Evolutionary conservation across 2,329 filamentous ascomycete species (phyloP).

Genomic region (Penicillium sp.): DNA sequence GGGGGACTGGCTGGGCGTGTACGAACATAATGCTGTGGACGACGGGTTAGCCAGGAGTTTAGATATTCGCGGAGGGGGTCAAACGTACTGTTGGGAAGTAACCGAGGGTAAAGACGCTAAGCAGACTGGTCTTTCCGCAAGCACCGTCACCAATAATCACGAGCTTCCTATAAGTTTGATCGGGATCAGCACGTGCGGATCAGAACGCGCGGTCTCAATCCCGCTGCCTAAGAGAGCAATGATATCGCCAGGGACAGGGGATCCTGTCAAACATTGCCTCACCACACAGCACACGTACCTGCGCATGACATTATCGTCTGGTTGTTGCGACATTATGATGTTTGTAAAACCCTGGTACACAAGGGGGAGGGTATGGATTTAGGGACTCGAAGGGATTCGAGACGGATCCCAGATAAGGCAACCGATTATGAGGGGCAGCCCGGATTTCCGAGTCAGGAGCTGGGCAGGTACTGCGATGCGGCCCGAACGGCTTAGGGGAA

Average conservation of each 20-base stretch:
- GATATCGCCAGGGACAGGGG: conserved; percentile 5
- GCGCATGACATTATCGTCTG: conserved; percentile 47
- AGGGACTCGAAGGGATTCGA: conserved; percentile 10
- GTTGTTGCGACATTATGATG: conserved; percentile 41
- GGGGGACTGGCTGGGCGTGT: not conserved
- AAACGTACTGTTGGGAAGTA: conserved; percentile 92
- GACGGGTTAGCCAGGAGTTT: conserved; percentile 24
- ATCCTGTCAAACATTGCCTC: not conserved
- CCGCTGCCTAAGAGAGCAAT: not conserved
- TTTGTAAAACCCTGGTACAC: conserved; percentile 6
- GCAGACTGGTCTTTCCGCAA: conserved; percentile 94
- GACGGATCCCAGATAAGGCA: conserved; percentile 5
- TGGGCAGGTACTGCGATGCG: conserved; percentile 10
- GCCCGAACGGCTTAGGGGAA: conserved; percentile 16
- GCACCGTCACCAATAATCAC: conserved; percentile 97
- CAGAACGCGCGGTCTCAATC: not conserved
- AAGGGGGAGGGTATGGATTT: conserved; percentile 12
- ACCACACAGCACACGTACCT: conserved; percentile 54
- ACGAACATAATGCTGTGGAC: conserved; percentile 48
- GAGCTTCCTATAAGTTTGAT: conserved; percentile 67
- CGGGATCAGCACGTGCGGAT: conserved; percentile 19
- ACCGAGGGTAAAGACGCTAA: conserved; percentile 96
- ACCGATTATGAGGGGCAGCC: conserved; percentile 17
- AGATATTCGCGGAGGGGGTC: conserved; percentile 4
- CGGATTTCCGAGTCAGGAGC: conserved; percentile 13